Evolutionary conservation across 2,329 filamentous ascomycete genomes (phyloP).

Genomic region (Penicillium hordei): DNA sequence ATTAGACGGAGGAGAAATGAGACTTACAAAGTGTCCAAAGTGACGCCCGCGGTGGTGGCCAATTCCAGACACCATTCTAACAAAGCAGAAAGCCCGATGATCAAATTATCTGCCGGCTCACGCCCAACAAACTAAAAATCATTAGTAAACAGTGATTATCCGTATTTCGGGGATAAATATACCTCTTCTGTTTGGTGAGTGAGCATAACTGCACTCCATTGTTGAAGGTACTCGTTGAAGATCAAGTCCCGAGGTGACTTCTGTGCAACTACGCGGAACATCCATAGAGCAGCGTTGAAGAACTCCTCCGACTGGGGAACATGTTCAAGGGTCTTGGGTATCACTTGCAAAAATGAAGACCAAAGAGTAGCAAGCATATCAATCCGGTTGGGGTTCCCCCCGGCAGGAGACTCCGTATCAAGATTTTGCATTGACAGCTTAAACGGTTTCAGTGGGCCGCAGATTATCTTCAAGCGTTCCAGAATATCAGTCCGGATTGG

Average conservation of each 20-base stretch:
- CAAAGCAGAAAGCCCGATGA: constrained; percentile 46
- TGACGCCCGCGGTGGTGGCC: constrained; percentile 34
- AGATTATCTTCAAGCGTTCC: constrained; percentile 41
- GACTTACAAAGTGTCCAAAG: constrained; percentile 38
- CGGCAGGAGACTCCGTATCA: constrained; percentile 16
- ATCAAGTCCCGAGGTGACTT: constrained; percentile 39
- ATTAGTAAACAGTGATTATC: constrained; percentile 21
- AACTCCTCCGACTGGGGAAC: constrained; percentile 46
- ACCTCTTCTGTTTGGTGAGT: constrained; percentile 47
- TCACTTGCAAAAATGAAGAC: constrained; percentile 42
- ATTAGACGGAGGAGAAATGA: neutral
- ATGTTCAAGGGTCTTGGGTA: constrained; percentile 41
- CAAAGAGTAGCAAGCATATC: constrained; percentile 49
- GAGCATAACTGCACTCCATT: constrained; percentile 47
- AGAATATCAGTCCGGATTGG: constrained; percentile 40
- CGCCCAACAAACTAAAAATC: constrained; percentile 46
- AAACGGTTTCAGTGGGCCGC: constrained; percentile 32
- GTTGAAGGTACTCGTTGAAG: constrained; percentile 41
- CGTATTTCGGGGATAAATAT: constrained; percentile 4
- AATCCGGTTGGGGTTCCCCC: constrained; percentile 33
- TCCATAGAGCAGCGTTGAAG: constrained; percentile 45
- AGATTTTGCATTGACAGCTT: constrained; percentile 29
- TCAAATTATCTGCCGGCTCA: constrained; percentile 45
- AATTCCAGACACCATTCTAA: constrained; percentile 45
- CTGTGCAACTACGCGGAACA: constrained; percentile 46